Percentiles rank a stretch among this genome's conserved stretches.
These are phyloP conservation scores for Apostasia shenzhenica DNA, from an alignment of 106 monocot species.

Conservation along the genomic window DNA sequence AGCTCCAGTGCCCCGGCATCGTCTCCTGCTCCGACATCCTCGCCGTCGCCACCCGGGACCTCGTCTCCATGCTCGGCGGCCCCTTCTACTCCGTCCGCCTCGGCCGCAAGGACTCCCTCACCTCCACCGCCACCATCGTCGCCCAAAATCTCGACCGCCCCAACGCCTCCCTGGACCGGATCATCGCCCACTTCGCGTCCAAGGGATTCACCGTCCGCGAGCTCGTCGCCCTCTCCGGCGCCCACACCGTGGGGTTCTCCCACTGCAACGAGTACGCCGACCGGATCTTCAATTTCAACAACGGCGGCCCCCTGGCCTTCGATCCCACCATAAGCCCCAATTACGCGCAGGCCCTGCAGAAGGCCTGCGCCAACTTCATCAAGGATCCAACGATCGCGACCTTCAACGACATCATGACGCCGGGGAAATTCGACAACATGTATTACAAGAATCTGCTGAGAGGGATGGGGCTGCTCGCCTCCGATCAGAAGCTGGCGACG, in stretches of 20 bases:
- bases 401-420: conserved; percentile 67
- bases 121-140: conserved; percentile 22
- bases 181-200: conserved; percentile 30
- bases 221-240: conserved; percentile 60
- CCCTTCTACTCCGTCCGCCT: conserved; percentile 49
- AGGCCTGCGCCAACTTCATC: conserved; percentile 37
- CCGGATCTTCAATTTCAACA: conserved; percentile 25
- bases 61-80: conserved; percentile 60
- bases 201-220: conserved; percentile 45
- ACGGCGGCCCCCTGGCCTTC: conserved; percentile 11
- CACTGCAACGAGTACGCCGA: conserved; percentile 68
- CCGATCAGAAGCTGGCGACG: conserved; percentile 20
- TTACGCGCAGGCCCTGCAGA: conserved; percentile 38
- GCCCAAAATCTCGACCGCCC: conserved; percentile 33
- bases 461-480: conserved; percentile 29
- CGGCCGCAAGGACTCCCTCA: conserved; percentile 54
- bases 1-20: conserved; percentile 49
- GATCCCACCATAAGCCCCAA: conserved; percentile 34
- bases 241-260: conserved; percentile 81
- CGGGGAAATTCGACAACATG: conserved; percentile 45
- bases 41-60: conserved; percentile 52
- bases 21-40: conserved; percentile 75
- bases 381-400: conserved; percentile 30
- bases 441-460: conserved; percentile 30
- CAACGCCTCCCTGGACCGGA: conserved; percentile 30